Conservation (phyloP, 768 basidiomycete genomes). For the Russula sp. region DNA sequence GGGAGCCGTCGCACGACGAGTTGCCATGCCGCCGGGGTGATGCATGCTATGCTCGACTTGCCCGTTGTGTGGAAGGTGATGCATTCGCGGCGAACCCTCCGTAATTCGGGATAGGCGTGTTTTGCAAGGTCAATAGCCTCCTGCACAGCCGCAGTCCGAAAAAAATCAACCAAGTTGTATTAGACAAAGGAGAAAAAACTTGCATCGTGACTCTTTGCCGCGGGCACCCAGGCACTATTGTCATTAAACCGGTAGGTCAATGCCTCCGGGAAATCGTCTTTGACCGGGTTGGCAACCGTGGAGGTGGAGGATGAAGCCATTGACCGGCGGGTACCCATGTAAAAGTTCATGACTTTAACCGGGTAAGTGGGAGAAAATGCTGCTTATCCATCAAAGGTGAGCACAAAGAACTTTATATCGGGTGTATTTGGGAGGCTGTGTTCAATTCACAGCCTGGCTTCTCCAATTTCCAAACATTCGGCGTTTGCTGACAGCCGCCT, state of each 20-base stretch:
- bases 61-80: conserved; percentile 28
- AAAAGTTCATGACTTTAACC: conserved; percentile 17
- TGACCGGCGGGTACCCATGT: conserved; percentile 14
- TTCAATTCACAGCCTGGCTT: neutral
- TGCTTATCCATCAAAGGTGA: neutral
- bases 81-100: conserved; percentile 21
- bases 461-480: neutral
- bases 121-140: conserved; percentile 26
- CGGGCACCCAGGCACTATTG: conserved; percentile 26
- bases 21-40: conserved; percentile 29
- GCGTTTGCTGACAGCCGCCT: neutral
- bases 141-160: neutral
- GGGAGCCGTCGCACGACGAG: conserved; percentile 26
- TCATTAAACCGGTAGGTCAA: conserved; percentile 29
- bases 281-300: neutral
- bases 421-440: conserved; percentile 16
- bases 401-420: conserved; percentile 9
- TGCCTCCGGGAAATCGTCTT: conserved; percentile 24
- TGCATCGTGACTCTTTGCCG: conserved; percentile 16
- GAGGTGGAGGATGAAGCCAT: conserved; percentile 3
- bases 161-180: neutral
- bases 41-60: conserved; percentile 27
- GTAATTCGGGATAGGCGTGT: conserved; percentile 22
- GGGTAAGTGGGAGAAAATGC: conserved; percentile 9
- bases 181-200: neutral